Conservation (phyloP, 2,329 filamentous ascomycete genomes). For the Talaromyces amestolkiae region DNA sequence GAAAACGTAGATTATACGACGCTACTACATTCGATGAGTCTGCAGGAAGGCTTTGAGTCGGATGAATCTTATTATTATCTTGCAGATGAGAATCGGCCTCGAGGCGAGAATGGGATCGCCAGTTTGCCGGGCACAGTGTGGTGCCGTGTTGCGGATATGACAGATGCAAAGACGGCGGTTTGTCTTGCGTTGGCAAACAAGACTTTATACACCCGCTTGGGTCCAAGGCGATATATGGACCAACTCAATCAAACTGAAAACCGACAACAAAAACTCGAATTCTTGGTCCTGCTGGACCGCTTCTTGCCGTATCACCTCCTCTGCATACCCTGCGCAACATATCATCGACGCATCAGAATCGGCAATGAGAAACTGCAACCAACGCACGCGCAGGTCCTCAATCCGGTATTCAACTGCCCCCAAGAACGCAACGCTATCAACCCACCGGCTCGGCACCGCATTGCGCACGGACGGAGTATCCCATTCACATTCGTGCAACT, state of each 20-base stretch:
- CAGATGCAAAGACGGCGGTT: conserved; percentile 49
- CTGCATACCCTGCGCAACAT: conserved; percentile 58
- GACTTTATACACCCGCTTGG: conserved; percentile 46
- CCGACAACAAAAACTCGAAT: conserved; percentile 47
- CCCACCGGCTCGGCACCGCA: conserved; percentile 51
- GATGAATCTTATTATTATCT: conserved; percentile 21
- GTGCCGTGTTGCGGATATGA: conserved; percentile 42
- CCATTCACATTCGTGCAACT: conserved; percentile 61
- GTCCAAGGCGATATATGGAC: conserved; percentile 36
- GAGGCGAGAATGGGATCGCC: conserved; percentile 44
- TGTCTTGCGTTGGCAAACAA: conserved; percentile 51
- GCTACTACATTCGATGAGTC: conserved; percentile 36
- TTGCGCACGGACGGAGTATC: conserved; percentile 55
- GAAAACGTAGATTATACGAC: conserved; percentile 38
- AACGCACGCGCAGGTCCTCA: conserved; percentile 47
- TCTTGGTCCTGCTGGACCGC: conserved; percentile 53
- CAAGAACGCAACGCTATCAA: conserved; percentile 50
- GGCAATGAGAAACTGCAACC: conserved; percentile 56
- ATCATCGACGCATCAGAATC: conserved; percentile 54
- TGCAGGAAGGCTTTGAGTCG: conserved; percentile 30
- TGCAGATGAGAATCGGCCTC: conserved; percentile 27
- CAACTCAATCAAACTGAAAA: conserved; percentile 44
- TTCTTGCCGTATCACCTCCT: conserved; percentile 56
- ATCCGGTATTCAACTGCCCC: conserved; percentile 58
- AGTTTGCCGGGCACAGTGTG: conserved; percentile 49